Percentiles rank a stretch among this genome's conserved stretches.
These are phyloP conservation scores for Penicillium sumatraense DNA, from an alignment of 2,329 filamentous ascomycete genomes.

Conservation along the genomic window DNA sequence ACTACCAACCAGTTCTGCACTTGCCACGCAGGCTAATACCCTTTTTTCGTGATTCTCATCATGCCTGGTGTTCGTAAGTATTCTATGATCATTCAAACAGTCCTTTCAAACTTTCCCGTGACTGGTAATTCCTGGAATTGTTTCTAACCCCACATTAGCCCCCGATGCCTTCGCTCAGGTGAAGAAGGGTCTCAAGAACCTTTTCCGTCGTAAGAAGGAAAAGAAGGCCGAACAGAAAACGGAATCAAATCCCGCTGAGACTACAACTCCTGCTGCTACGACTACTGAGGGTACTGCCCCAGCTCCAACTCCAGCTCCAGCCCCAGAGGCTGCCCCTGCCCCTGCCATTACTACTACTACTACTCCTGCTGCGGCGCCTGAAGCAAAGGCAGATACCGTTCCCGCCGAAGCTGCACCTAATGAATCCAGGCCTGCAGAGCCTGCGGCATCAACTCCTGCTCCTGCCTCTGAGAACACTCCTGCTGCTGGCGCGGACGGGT, in stretches of 20 bases:
- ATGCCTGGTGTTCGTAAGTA: slow-evolving; percentile 43
- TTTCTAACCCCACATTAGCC: slow-evolving; percentile 21
- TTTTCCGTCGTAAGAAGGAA: slow-evolving; percentile 38
- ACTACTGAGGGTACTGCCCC: slow-evolving; percentile 2
- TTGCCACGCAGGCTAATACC: not conserved
- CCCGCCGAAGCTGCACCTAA: slow-evolving; percentile 41
- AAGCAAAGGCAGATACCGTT: slow-evolving; percentile 26
- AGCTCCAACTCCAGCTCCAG: slow-evolving; percentile 13
- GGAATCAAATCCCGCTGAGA: slow-evolving; percentile 12
- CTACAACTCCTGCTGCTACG: slow-evolving; percentile 12
- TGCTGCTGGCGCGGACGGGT: not conserved
- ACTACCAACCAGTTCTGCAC: not conserved
- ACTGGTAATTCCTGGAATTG: not conserved
- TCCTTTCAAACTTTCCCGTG: not conserved
- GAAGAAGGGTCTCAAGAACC: slow-evolving; percentile 38
- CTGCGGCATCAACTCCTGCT: not conserved
- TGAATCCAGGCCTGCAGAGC: slow-evolving; percentile 59
- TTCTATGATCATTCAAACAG: not conserved
- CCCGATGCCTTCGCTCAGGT: slow-evolving; percentile 37
- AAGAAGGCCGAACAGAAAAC: slow-evolving; percentile 34
- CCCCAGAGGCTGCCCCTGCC: slow-evolving; percentile 9
- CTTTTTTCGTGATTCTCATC: slow-evolving; percentile 11
- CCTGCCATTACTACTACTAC: too few relatives aligned
- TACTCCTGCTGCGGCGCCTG: not conserved
- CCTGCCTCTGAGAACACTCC: not conserved